Conservation (phyloP, 176 grass and related monocot genomes). For the Oryza australiensis region DNA sequence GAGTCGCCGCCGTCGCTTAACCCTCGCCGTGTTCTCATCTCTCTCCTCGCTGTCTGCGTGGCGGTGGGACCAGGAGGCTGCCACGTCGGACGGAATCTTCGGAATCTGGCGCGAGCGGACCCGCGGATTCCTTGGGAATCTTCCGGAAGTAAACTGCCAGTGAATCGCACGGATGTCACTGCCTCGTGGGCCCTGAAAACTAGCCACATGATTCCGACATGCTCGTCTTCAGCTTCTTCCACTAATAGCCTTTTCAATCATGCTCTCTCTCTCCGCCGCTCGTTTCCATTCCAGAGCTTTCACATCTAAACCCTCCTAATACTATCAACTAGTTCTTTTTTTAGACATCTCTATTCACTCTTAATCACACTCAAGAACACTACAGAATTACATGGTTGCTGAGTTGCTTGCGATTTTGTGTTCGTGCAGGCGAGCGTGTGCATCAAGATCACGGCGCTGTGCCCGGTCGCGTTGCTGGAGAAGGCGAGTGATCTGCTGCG, state of each 20-base stretch:
- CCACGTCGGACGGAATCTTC: slow-evolving; percentile 45
- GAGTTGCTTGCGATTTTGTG: not conserved
- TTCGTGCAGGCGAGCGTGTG: slow-evolving; percentile 76
- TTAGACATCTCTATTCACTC: not conserved
- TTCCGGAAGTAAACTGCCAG: slow-evolving; percentile 27
- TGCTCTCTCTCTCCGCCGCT: slow-evolving; percentile 31
- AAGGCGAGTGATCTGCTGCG: slow-evolving; percentile 77
- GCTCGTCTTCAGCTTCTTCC: not conserved
- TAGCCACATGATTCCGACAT: not conserved
- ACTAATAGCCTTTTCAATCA: slow-evolving; percentile 9
- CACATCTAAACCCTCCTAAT: slow-evolving; percentile 19
- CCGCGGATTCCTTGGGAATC: slow-evolving; percentile 64
- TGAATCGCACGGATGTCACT: slow-evolving; percentile 48
- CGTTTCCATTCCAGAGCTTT: slow-evolving; percentile 15
- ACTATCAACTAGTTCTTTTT: not conserved
- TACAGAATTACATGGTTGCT: not conserved
- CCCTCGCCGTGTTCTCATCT: too few species aligned
- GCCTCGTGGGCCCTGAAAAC: slow-evolving; percentile 38
- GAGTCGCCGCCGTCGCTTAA: slow-evolving; percentile 18
- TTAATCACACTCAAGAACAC: not conserved
- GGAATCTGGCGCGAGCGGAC: slow-evolving; percentile 24
- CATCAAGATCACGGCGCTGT: slow-evolving; percentile 91
- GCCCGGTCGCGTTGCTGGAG: slow-evolving; percentile 77
- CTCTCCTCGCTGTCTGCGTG: not conserved
- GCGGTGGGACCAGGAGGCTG: slow-evolving; percentile 5